These are phyloP conservation scores for Stygiomarasmius scandens DNA, from an alignment of 1,284 basidiomycete species.

Conservation along the genomic window DNA sequence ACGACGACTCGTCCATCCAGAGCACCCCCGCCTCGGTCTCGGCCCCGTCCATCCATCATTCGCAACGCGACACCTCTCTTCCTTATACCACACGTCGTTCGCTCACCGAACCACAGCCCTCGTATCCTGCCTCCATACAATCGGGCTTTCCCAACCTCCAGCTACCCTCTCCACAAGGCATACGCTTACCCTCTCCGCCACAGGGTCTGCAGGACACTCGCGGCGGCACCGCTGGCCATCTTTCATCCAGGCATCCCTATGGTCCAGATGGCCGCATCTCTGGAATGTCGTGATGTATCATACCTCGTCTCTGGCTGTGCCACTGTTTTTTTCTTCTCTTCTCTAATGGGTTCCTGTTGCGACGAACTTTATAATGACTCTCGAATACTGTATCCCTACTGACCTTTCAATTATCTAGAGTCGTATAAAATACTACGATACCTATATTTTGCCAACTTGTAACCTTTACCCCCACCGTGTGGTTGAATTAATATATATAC, in stretches of 20 bases:
- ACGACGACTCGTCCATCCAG: slow-evolving; percentile 32
- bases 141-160: slow-evolving; percentile 44
- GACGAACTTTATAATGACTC: neutral
- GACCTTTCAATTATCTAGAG: neutral
- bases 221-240: slow-evolving; percentile 23
- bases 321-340: slow-evolving; percentile 1
- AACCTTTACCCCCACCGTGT: neutral
- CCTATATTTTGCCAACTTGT: neutral
- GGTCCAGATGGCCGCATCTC: slow-evolving; percentile 42
- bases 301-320: slow-evolving; percentile 1
- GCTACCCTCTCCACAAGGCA: slow-evolving; percentile 35
- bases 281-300: slow-evolving; percentile 32
- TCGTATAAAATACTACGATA: neutral
- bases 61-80: slow-evolving; percentile 30
- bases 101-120: slow-evolving; percentile 52
- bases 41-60: slow-evolving; percentile 22
- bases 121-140: slow-evolving; percentile 36
- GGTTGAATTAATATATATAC: neutral
- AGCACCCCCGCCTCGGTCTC: slow-evolving; percentile 29
- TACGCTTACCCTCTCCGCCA: slow-evolving; percentile 47
- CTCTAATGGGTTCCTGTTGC: neutral
- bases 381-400: neutral
- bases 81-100: slow-evolving; percentile 46
- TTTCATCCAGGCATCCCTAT: slow-evolving; percentile 33
- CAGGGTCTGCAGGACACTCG: slow-evolving; percentile 35